phyloP scores from a whole-genome alignment of 441 rosid genomes.

The Eutrema salsugineum region DNA sequence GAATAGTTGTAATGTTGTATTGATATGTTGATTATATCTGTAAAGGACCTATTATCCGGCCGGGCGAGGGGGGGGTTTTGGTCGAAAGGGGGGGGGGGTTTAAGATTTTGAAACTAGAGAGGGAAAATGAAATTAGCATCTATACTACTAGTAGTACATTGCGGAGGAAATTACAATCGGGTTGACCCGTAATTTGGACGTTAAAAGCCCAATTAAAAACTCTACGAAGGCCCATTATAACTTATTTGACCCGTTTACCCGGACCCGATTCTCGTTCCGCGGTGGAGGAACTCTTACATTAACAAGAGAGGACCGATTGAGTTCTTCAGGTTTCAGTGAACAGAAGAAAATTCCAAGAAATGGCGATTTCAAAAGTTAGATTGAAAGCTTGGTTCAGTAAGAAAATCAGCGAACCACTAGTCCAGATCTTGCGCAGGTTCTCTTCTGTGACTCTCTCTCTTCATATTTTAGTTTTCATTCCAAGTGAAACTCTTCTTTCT shows the following conservation, averaged over 20 bases:
- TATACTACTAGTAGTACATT: too few relatives aligned
- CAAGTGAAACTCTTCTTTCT: background rate
- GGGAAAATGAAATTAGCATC: too few relatives aligned
- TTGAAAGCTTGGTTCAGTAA: background rate
- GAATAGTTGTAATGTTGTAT: too few relatives aligned
- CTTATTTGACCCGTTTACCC: background rate
- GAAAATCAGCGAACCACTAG: background rate
- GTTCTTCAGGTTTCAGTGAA: background rate
- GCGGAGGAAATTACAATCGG: background rate
- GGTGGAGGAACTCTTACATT: background rate
- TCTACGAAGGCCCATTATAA: background rate
- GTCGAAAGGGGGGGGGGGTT: background rate
- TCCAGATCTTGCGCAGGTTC: constrained; percentile 1
- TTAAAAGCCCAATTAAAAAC: background rate
- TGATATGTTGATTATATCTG: too few relatives aligned
- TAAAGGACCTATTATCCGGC: too few relatives aligned
- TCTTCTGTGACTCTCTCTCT: background rate
- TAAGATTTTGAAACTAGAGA: background rate
- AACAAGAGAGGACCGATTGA: background rate
- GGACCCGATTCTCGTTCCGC: background rate
- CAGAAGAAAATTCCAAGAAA: background rate
- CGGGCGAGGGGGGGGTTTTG: too few relatives aligned
- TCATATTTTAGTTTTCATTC: background rate
- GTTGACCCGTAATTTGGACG: background rate
- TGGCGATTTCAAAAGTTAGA: background rate